Percentiles rank a stretch among this genome's conserved stretches.
These are phyloP conservation scores for Microdochium trichocladiopsis DNA, from an alignment of 2,329 filamentous ascomycete genomes.

Conservation along the genomic window DNA sequence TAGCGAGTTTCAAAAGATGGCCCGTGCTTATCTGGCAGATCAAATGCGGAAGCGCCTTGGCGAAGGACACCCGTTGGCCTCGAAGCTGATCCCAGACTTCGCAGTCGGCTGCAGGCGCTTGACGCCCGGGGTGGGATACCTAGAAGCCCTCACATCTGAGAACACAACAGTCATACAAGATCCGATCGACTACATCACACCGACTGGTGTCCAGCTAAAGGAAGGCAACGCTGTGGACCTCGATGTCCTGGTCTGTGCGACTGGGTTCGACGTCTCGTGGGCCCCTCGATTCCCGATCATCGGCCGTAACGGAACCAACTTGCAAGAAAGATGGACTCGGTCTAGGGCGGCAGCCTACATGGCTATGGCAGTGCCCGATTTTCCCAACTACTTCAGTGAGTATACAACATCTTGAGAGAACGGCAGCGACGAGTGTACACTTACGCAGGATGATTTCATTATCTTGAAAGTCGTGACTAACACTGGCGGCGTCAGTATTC, in stretches of 20 bases:
- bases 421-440: too few relatives aligned
- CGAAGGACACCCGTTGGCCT: not conserved
- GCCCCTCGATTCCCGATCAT: constrained; percentile 15
- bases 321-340: constrained; percentile 19
- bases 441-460: not conserved
- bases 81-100: not conserved
- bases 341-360: constrained; percentile 16
- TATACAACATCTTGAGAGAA: constrained; percentile 6
- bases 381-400: constrained; percentile 25
- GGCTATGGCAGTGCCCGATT: constrained; percentile 9
- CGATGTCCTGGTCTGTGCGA: constrained; percentile 22
- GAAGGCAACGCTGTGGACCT: constrained; percentile 11
- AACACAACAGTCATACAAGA: constrained; percentile 21
- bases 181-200: not conserved
- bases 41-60: not conserved
- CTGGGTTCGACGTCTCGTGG: constrained; percentile 22
- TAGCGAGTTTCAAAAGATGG: not conserved
- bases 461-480: not conserved
- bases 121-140: constrained; percentile 43
- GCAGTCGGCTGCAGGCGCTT: constrained; percentile 34
- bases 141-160: constrained; percentile 34
- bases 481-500: not conserved
- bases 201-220: constrained; percentile 18
- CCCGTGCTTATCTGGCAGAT: not conserved
- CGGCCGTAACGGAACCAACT: constrained; percentile 13